A percentile compares a stretch with the other conserved stretches of the same genome.
Conservation (phyloP, 2,329 filamentous ascomycete genomes). For the Pseudogymnoascus sp. region DNA sequence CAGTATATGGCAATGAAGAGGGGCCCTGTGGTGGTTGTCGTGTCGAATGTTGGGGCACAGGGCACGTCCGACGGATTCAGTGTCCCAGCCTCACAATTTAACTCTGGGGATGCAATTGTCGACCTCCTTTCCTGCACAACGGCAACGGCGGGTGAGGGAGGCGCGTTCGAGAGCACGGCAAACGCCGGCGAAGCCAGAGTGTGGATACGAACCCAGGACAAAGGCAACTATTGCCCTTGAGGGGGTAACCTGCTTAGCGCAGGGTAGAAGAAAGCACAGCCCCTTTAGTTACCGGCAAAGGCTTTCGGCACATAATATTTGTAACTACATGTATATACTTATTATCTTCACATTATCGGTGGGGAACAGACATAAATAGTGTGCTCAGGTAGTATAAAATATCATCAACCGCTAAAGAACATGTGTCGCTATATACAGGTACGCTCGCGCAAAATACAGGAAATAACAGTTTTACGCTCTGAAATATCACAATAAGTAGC, state of each 20-base stretch:
- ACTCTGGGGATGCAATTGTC: not conserved
- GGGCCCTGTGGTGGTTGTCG: not conserved
- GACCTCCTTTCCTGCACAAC: not conserved
- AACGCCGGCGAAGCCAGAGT: not conserved
- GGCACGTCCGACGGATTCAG: not conserved
- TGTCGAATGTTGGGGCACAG: not conserved
- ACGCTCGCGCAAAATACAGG: not conserved
- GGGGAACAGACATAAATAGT: not conserved
- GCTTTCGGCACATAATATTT: not conserved
- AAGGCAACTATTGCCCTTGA: not conserved
- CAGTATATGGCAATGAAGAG: slow-evolving; percentile 1
- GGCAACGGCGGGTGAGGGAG: not conserved
- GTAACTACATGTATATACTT: not conserved
- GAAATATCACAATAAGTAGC: not conserved
- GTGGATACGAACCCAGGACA: not conserved
- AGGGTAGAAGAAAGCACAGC: not conserved
- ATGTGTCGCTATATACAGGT: not conserved
- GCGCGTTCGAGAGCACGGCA: not conserved
- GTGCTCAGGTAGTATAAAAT: not conserved
- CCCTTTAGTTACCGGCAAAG: not conserved
- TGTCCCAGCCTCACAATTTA: not conserved
- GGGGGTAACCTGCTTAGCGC: too few species aligned
- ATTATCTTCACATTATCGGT: not conserved
- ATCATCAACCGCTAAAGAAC: not conserved
- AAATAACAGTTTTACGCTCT: not conserved